These are phyloP conservation scores for Ceratobasidium sp. DNA, from an alignment of 1,284 basidiomycete species.

Conservation along the genomic window DNA sequence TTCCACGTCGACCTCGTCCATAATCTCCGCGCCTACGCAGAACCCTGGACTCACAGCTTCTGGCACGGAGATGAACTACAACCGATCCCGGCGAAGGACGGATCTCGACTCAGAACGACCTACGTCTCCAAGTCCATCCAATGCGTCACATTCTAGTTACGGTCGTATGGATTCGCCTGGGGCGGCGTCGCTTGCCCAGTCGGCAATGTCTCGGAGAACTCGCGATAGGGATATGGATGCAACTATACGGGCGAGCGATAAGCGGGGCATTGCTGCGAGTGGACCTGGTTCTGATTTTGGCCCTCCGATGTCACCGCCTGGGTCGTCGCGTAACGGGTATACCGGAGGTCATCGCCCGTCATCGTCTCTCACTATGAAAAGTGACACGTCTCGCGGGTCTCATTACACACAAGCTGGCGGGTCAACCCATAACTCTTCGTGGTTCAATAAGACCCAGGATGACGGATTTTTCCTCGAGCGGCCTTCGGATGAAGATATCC, in stretches of 20 bases:
- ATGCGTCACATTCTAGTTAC: constrained; percentile 24
- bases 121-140: constrained; percentile 23
- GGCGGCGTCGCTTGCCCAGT: not conserved
- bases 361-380: constrained; percentile 65
- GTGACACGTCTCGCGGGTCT: constrained; percentile 69
- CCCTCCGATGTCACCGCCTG: constrained; percentile 33
- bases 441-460: constrained; percentile 44
- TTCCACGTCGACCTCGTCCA: constrained; percentile 44
- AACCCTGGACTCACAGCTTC: constrained; percentile 75
- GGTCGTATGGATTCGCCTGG: constrained; percentile 31
- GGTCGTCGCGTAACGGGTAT: constrained; percentile 28
- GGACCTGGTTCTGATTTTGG: constrained; percentile 36
- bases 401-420: constrained; percentile 68
- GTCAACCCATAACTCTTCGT: constrained; percentile 61
- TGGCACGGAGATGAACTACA: constrained; percentile 69
- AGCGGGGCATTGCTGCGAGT: constrained; percentile 10
- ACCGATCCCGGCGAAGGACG: constrained; percentile 14
- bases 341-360: constrained; percentile 57
- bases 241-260: constrained; percentile 29
- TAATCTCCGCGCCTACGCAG: constrained; percentile 79
- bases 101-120: constrained; percentile 36
- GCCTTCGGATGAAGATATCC: constrained; percentile 77
- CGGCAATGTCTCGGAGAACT: constrained; percentile 26
- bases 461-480: constrained; percentile 79
- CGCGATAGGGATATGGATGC: constrained; percentile 41